Conservation (phyloP, 2,329 filamentous ascomycete species). For the Xylariaceae sp. region DNA sequence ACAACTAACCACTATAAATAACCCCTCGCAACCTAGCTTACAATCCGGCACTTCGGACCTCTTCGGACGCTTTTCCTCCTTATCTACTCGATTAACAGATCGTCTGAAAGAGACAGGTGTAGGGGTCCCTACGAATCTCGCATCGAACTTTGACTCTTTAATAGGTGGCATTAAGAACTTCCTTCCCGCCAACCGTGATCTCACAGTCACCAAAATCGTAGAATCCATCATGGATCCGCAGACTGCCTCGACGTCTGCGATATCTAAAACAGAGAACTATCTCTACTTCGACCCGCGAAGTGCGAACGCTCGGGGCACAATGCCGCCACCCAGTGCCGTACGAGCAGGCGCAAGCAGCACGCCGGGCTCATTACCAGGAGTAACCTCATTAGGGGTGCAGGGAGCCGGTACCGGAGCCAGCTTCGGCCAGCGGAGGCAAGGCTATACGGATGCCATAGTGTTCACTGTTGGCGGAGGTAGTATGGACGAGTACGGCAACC, state of each 20-base stretch:
- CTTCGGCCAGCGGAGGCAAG: conserved; percentile 89
- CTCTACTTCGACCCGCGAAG: conserved; percentile 96
- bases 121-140: conserved; percentile 67
- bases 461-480: conserved; percentile 95
- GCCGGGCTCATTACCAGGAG: conserved; percentile 52
- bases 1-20: conserved; percentile 90
- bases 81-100: conserved; percentile 90
- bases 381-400: conserved; percentile 51
- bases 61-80: conserved; percentile 90
- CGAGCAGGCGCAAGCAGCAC: conserved; percentile 51
- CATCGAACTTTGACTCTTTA: conserved; percentile 88
- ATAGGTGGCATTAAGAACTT: conserved; percentile 98
- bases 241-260: conserved; percentile 85
- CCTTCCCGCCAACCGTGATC: conserved; percentile 91
- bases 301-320: conserved; percentile 88
- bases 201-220: conserved; percentile 96
- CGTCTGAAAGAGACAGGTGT: conserved; percentile 90
- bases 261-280: conserved; percentile 95
- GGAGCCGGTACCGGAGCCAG: conserved; percentile 74
- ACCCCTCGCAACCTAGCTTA: conserved; percentile 67
- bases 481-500: conserved; percentile 98
- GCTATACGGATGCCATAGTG: conserved; percentile 89
- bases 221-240: conserved; percentile 98
- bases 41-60: conserved; percentile 73
- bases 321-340: conserved; percentile 77